Base-by-base conservation (phyloP, 1,139 yeast species). In the Groenewaldozyma auringiensis region DNA sequence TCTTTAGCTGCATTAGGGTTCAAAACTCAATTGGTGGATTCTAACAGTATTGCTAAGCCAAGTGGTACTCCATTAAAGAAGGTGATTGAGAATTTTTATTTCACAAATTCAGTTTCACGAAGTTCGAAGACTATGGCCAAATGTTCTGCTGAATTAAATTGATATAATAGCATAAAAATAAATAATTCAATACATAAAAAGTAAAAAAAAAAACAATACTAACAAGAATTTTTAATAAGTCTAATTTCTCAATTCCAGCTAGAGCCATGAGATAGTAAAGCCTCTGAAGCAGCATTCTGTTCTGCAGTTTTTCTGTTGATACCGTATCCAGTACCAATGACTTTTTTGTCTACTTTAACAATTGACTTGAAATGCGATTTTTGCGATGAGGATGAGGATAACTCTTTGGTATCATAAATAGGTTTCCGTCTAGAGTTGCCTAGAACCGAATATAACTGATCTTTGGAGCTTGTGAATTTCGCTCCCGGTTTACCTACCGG, bases 61-160 rank as follows among this genome's bases (percentile, higher is more conserved):
- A 58, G 69, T 36, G 81, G 82, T 51, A 70, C 66, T 44, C 73
- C 73, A 51, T 74, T 79, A 62, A 57, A 53, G 42, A 75, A 76
- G 66, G 89, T 88, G 50, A 80, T 86, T 61, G 78, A 78, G 54
- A 83, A 86, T 77, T 86, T 83, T 66, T 86, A 85, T 73, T 83
- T 84, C 72, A 86, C 95, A 40, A 94, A 86, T 65, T 86, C 83
- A 53, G 82, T 86, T 57, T 82, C 95, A 35, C 78, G 95, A 72
- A 79, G 86, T 48, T 85, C 95, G 44, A 87, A 88, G 56, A 85
- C 95, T 36, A 85, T 86, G 95, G 94, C 95, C 45, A 82, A 76
- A 70, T 83, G 94, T 49, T 64, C 71, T 29, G 65, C 63, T 40
- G 70, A 69, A 42, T 66, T 64, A 50, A 52, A 47, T 22, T 37